Evolutionary conservation across 306 rosid genomes (phyloP), one percentile per base, ranked within the genome.

Genomic region (Gastrolobium villosum): DNA sequence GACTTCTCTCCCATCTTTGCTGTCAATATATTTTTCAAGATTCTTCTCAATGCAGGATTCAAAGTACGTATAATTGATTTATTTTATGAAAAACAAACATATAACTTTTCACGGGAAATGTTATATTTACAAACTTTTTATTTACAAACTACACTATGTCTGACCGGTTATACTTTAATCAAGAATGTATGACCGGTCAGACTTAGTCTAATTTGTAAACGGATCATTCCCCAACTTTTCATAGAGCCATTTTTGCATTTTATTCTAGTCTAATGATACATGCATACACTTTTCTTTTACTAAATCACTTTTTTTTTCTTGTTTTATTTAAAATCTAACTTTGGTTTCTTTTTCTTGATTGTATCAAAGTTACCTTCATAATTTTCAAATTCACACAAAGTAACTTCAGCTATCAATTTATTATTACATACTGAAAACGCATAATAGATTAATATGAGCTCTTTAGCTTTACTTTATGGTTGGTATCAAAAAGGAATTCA

Each of bases 1-100:
- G 90, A 65, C 89, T 93, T 86, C 79, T 95, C 99, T 84, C 99
- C 99, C 99, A 95, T 95, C 43, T 86, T 82, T 88, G 65, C 78
- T 75, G 72, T n/a, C 35, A 32, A 63, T 10, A 54, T 36, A 52
- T n/a, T 77, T 60, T 57, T 50, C 79, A 72, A 28, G 41, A 66
- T 41, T 64, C 61, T 6, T 15, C 39, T 53, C 30, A 45, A n/a
- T 20, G n/a, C 46, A 57, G 55, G 60, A 46, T 7, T 50, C 20
- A 1, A 32, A 40, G n/a, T 8, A 14, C 26, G 26, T 26, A 5
- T 40, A 8, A 41, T 67, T 5, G 6, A 11, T 20, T 20, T 20
- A 13, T 68, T 46, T 46, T 2, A 68, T 68, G 31, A 5, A 68
- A 46, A 65, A 5, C 26, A 31, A 3, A 5, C 5, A 5, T 26